phyloP scores from a whole-genome alignment of 257 asterid genomes.

The Nicotiana undulata region DNA sequence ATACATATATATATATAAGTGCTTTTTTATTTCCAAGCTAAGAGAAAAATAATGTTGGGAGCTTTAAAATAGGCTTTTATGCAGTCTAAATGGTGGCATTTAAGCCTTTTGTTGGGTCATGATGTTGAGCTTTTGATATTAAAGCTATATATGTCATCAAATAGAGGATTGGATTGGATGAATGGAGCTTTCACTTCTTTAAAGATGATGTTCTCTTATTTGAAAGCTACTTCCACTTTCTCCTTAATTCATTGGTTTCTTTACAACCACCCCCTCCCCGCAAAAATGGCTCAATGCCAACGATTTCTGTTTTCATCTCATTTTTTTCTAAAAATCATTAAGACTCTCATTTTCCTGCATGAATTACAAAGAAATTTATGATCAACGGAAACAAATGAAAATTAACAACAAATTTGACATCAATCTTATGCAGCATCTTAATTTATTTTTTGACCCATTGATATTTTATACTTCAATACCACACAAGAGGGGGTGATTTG shows the following conservation, averaged over 20 bases:
- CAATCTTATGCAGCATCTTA: background rate
- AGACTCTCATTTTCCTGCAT: background rate
- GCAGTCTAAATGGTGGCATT: background rate
- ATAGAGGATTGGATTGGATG: background rate
- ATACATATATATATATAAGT: too few relatives aligned
- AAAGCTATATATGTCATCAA: background rate
- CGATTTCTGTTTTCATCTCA: background rate
- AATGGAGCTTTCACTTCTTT: background rate
- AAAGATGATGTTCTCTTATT: conserved; percentile 5
- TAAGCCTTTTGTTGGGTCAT: background rate
- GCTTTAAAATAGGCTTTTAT: background rate
- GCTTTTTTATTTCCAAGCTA: too few relatives aligned
- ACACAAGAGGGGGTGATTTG: too few relatives aligned
- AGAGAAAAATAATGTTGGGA: too few relatives aligned
- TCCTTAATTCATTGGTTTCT: background rate
- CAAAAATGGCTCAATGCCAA: background rate
- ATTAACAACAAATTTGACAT: background rate
- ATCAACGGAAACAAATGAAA: background rate
- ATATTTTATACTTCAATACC: too few relatives aligned
- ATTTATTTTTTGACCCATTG: background rate
- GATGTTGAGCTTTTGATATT: background rate
- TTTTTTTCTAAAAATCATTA: too few relatives aligned
- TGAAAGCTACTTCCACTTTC: background rate
- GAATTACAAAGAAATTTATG: background rate
- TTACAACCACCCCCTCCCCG: background rate